phyloP scores from a whole-genome alignment of 2,329 filamentous ascomycete genomes.

The Penicillium hordei region DNA sequence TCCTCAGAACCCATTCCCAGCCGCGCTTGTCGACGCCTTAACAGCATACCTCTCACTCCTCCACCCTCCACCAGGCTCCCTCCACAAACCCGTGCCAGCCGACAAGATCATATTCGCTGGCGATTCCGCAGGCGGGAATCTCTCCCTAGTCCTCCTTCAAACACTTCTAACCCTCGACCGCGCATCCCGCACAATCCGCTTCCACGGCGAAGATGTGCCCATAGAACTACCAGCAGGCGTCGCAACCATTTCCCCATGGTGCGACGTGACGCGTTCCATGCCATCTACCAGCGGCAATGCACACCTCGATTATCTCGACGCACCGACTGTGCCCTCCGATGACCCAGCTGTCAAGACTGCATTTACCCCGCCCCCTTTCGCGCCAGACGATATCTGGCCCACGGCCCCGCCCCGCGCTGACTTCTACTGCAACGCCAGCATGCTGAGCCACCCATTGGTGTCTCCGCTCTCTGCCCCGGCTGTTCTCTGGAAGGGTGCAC shows the following conservation, averaged over 20 bases:
- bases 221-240: slow-evolving; percentile 45
- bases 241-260: slow-evolving; percentile 43
- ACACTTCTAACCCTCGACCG: slow-evolving; percentile 45
- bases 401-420: slow-evolving; percentile 44
- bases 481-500: slow-evolving; percentile 43
- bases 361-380: slow-evolving; percentile 30
- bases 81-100: slow-evolving; percentile 45
- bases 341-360: slow-evolving; percentile 12
- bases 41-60: slow-evolving; percentile 50
- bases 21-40: slow-evolving; percentile 48
- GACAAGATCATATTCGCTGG: slow-evolving; percentile 48
- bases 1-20: slow-evolving; percentile 50
- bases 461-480: slow-evolving; percentile 39
- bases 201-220: slow-evolving; percentile 42
- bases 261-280: slow-evolving; percentile 45
- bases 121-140: slow-evolving; percentile 49
- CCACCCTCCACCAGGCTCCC: slow-evolving; percentile 44
- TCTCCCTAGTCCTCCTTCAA: slow-evolving; percentile 43
- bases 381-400: slow-evolving; percentile 43
- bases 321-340: slow-evolving; percentile 28
- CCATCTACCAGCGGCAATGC: slow-evolving; percentile 41
- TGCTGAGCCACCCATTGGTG: slow-evolving; percentile 42
- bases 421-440: slow-evolving; percentile 41
- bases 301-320: slow-evolving; percentile 42
- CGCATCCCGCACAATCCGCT: slow-evolving; percentile 35